phyloP scores from a whole-genome alignment of 164 flowering plant species.

The Kalanchoe fedtschenkoi region DNA sequence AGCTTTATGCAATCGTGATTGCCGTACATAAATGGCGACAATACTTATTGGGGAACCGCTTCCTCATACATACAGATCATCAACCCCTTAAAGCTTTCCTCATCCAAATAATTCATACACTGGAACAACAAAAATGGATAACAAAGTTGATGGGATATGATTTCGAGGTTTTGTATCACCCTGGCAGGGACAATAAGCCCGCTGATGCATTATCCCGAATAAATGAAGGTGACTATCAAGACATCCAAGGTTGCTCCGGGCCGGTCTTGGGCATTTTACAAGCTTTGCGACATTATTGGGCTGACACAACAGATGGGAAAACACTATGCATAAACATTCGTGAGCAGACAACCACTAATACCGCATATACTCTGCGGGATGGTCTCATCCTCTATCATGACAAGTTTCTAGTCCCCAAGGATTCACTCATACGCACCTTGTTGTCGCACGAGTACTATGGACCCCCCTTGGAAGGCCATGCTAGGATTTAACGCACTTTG shows the following conservation, averaged over 20 bases:
- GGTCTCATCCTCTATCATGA: neutral
- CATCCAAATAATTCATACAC: neutral
- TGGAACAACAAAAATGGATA: neutral
- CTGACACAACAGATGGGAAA: too few relatives aligned
- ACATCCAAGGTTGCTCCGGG: neutral
- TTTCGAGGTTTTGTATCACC: neutral
- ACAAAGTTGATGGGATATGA: neutral
- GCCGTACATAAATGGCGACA: slow-evolving; percentile 4
- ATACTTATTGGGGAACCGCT: neutral
- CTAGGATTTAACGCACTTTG: neutral
- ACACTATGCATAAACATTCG: too few relatives aligned
- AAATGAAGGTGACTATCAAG: neutral
- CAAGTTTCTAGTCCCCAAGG: neutral
- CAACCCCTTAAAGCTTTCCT: neutral
- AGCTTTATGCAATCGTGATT: neutral
- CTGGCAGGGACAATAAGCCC: neutral
- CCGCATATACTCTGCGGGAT: too few relatives aligned
- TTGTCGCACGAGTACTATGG: neutral
- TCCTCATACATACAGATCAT: neutral
- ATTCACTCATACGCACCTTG: too few relatives aligned
- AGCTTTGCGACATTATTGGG: neutral
- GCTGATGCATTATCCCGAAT: neutral
- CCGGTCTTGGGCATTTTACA: neutral
- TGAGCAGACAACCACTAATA: too few relatives aligned
- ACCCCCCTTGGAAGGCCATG: neutral